Evolutionary conservation across 768 basidiomycete species (phyloP).

Genomic region (Heimioporus sp.): DNA sequence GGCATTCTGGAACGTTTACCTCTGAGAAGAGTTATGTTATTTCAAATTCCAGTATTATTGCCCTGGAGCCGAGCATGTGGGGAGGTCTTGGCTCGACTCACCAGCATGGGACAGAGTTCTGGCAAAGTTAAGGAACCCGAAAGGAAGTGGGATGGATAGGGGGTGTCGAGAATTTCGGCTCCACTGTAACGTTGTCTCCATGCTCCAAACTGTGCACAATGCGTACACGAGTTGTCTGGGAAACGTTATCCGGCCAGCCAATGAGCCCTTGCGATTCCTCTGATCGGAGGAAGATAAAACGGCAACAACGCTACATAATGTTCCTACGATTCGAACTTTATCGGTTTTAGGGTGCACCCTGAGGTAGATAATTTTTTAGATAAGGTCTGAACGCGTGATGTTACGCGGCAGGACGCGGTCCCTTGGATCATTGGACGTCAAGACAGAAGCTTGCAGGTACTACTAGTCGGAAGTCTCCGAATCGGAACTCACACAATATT

Average conservation of each 20-base stretch:
- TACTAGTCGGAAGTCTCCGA: constrained; percentile 24
- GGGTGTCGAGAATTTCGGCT: constrained; percentile 4
- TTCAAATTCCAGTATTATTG: constrained; percentile 24
- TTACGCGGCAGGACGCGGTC: constrained; percentile 2
- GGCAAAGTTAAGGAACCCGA: constrained; percentile 1
- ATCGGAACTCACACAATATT: constrained; percentile 12
- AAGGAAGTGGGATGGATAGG: constrained; percentile 1
- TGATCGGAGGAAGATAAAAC: constrained; percentile 27
- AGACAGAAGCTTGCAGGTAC: constrained; percentile 4
- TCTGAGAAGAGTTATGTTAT: constrained; percentile 24
- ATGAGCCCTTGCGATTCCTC: constrained; percentile 7
- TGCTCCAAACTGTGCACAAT: constrained; percentile 10
- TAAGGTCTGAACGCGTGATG: constrained; percentile 5
- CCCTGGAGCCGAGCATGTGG: too few relatives aligned
- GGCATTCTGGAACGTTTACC: neutral
- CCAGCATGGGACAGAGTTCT: constrained; percentile 13
- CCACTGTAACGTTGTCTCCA: constrained; percentile 27
- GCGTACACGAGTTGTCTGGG: constrained; percentile 12
- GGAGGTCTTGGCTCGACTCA: neutral
- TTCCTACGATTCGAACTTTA: constrained; percentile 21
- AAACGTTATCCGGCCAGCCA: constrained; percentile 21
- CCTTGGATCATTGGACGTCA: constrained; percentile 1
- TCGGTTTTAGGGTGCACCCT: constrained; percentile 32
- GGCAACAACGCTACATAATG: constrained; percentile 31
- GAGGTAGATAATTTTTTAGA: constrained; percentile 17